Percentiles rank a stretch among this genome's conserved stretches.
These are phyloP conservation scores for Candida gigantensis DNA, from an alignment of 1,139 yeast species.

Conservation along the genomic window DNA sequence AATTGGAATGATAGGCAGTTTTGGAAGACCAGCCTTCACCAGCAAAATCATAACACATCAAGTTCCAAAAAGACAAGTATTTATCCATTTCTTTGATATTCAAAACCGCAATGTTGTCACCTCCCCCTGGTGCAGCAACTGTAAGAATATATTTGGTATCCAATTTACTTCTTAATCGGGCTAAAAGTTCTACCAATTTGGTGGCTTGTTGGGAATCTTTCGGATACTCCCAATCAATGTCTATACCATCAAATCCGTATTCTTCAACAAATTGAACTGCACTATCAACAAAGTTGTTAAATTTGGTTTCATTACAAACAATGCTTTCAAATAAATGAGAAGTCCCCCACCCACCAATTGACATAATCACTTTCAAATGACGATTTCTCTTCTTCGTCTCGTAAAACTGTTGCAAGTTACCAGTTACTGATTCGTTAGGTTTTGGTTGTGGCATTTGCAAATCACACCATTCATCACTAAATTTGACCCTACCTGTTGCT, in stretches of 20 bases:
- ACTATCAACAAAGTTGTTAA: conserved; percentile 52
- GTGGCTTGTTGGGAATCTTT: conserved; percentile 44
- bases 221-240: conserved; percentile 95
- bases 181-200: conserved; percentile 47
- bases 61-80: conserved; percentile 69
- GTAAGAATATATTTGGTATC: conserved; percentile 45
- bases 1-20: conserved; percentile 71
- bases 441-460: conserved; percentile 42
- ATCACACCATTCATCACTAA: conserved; percentile 74
- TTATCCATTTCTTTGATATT: conserved; percentile 54
- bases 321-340: conserved; percentile 52
- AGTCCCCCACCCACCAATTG: conserved; percentile 90
- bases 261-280: conserved; percentile 48
- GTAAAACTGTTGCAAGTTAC: conserved; percentile 58
- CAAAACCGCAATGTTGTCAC: conserved; percentile 43
- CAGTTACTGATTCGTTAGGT: conserved; percentile 30
- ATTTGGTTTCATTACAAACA: conserved; percentile 33
- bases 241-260: conserved; percentile 85
- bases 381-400: conserved; percentile 51
- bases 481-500: conserved; percentile 51
- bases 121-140: conserved; percentile 76
- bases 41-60: conserved; percentile 87
- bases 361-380: conserved; percentile 60
- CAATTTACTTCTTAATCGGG: conserved; percentile 42
- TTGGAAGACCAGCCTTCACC: conserved; percentile 69